A percentile compares a stretch with the other conserved stretches of the same genome.
Evolutionary conservation across 257 asterid genomes (phyloP).

Genomic region (Echium plantagineum): DNA sequence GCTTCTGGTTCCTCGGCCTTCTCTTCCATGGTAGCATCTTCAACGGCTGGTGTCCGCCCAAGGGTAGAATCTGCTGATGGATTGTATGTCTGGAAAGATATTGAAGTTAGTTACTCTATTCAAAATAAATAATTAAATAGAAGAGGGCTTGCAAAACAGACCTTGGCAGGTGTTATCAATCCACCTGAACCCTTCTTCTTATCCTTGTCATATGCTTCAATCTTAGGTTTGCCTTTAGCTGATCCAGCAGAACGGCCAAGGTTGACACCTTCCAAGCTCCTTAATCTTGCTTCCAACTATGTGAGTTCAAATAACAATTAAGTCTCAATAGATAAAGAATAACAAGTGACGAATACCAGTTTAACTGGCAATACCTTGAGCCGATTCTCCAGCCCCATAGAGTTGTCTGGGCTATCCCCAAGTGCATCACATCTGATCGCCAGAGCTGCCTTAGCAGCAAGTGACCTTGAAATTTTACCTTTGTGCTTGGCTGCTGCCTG

Average conservation of each 20-base stretch:
- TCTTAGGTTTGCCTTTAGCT: constrained; percentile 72
- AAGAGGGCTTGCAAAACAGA: constrained; percentile 8
- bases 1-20: constrained; percentile 8
- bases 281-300: constrained; percentile 70
- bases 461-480: no score
- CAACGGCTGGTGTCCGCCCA: constrained; percentile 26
- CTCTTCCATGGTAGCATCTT: constrained; percentile 16
- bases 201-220: constrained; percentile 74
- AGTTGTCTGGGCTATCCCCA: constrained; percentile 57
- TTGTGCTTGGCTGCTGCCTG: constrained; percentile 60
- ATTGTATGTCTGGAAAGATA: constrained; percentile 45
- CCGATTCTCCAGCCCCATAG: constrained; percentile 80
- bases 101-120: neutral
- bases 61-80: constrained; percentile 64
- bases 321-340: neutral
- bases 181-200: constrained; percentile 68
- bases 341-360: neutral
- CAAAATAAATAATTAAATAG: neutral
- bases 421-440: constrained; percentile 56
- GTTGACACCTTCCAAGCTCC: constrained; percentile 64
- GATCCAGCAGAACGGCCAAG: constrained; percentile 68
- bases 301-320: constrained; percentile 1
- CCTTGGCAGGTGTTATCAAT: constrained; percentile 67
- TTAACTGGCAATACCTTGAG: constrained; percentile 21
- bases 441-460: no score